Base-by-base conservation (phyloP, 2,329 filamentous ascomycete genomes). In the Lachnellula cervina region DNA sequence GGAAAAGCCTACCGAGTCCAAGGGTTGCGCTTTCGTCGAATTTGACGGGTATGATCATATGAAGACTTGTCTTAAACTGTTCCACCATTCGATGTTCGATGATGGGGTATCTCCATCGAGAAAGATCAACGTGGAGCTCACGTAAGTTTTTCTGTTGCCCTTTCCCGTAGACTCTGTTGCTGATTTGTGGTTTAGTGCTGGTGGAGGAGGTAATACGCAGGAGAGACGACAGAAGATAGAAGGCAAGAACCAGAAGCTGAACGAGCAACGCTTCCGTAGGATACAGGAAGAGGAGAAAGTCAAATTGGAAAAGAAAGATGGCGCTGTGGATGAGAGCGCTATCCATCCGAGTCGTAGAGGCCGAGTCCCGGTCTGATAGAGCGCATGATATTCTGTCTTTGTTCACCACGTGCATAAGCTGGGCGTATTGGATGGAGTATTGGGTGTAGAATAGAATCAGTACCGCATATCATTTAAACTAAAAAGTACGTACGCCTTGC, bases 71-170 rank as follows among this genome's bases (percentile, higher is more conserved):
- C 79, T 97, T 58, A 89, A 92, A 72, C 84, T 90, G 61, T 93
- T 93, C 74, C 92, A 97, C 74, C 92, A 97, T 74, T 88, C 84
- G 57, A 80, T 80, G 61, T 95, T 97, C 69, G 72, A 77, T 69
- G 77, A 85, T 72, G 75, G 77, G 60, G 59, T 73, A 16, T 77
- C 74, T 43, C 70, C 76, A 16, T 75, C 84, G 51, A 79, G 93
- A 65, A 88, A 86, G 73, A 95, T 97, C 67, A 97, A 96, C 69
- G 89, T 97, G 25, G 93, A 97, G 74, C 74, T 97, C 63, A 96
- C 91, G 81, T 90, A 73, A 73, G 85, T 80, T 38, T 42, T 40
- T 38, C 53, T 51, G 57, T 16, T 21, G 17, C 21, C 49, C 5
- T 40, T 40, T 50, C 37, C 16, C 23, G 11, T 53, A 37, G 45